A percentile compares a stretch with the other conserved stretches of the same genome.
Conservation (phyloP, 2,329 filamentous ascomycete species). For the Orbilia oligospora region DNA sequence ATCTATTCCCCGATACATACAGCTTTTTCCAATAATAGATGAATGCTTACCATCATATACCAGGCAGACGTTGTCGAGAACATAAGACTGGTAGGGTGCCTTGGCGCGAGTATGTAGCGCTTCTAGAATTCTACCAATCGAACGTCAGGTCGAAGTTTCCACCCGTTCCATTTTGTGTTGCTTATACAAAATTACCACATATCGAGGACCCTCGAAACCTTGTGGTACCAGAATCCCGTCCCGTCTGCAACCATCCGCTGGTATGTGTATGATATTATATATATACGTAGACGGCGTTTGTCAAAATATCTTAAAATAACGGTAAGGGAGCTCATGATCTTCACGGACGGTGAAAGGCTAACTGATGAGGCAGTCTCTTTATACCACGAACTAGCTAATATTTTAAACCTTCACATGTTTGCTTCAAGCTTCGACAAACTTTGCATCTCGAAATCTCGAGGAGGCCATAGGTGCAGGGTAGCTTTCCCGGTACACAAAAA, state of each 20-base stretch:
- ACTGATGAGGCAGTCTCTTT: slow-evolving; percentile 36
- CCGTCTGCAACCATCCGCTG: slow-evolving; percentile 20
- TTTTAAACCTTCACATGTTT: slow-evolving; percentile 18
- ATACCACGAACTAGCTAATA: neutral
- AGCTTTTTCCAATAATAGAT: slow-evolving; percentile 12
- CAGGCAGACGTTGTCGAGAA: neutral
- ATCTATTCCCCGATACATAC: neutral
- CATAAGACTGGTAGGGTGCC: neutral
- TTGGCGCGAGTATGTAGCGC: neutral
- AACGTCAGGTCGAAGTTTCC: too few species aligned
- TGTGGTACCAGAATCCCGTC: slow-evolving; percentile 9
- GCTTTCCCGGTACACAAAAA: slow-evolving; percentile 9
- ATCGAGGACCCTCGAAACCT: neutral
- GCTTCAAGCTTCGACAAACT: neutral
- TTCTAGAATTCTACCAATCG: neutral
- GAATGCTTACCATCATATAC: neutral
- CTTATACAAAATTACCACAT: slow-evolving; percentile 39
- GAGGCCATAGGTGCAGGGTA: neutral
- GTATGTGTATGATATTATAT: neutral
- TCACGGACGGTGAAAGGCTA: slow-evolving; percentile 31
- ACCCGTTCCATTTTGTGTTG: slow-evolving; percentile 25
- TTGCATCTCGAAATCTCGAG: slow-evolving; percentile 13
- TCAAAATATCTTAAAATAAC: slow-evolving; percentile 12
- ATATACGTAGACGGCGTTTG: neutral
- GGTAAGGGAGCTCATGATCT: neutral